These are phyloP conservation scores for Haplosporangium sp. DNA, from an alignment of 371 early-diverging fungal genomes.

Conservation along the genomic window DNA sequence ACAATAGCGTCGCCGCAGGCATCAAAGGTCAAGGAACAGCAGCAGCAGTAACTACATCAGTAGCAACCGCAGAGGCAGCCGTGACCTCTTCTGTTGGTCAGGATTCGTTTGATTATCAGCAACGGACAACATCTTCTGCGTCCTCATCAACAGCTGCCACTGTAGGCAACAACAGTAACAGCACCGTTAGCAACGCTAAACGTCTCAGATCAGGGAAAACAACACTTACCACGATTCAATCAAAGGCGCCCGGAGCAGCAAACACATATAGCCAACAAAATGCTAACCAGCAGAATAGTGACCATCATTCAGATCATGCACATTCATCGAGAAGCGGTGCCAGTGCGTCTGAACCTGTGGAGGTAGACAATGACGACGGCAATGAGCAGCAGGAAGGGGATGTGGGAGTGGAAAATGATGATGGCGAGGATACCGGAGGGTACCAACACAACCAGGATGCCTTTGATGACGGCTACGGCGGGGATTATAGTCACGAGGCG, in stretches of 20 bases:
- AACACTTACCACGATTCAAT: no score
- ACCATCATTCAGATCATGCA: conserved; percentile 6
- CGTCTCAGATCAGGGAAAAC: no score
- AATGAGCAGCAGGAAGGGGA: conserved; percentile 17
- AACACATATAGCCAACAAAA: no score
- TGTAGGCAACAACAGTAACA: no score
- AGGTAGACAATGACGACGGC: conserved; percentile 3
- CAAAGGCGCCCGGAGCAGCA: no score
- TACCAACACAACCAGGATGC: conserved; percentile 27
- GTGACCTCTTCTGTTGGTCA: background rate
- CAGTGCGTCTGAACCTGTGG: background rate
- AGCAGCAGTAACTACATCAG: background rate
- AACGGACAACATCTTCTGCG: background rate
- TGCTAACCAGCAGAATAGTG: background rate
- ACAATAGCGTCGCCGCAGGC: background rate
- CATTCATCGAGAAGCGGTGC: conserved; percentile 3
- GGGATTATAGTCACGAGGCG: conserved; percentile 5
- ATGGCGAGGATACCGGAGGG: conserved; percentile 1
- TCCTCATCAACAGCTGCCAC: background rate
- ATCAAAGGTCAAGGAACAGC: background rate
- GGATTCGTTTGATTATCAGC: background rate
- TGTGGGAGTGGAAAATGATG: conserved; percentile 11
- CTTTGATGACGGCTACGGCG: conserved; percentile 18
- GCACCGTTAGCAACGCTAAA: no score
- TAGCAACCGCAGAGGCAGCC: background rate